A percentile compares a stretch with the other conserved stretches of the same genome.
phyloP scores from a whole-genome alignment of 345 rosid species.

The Geranium brycei region DNA sequence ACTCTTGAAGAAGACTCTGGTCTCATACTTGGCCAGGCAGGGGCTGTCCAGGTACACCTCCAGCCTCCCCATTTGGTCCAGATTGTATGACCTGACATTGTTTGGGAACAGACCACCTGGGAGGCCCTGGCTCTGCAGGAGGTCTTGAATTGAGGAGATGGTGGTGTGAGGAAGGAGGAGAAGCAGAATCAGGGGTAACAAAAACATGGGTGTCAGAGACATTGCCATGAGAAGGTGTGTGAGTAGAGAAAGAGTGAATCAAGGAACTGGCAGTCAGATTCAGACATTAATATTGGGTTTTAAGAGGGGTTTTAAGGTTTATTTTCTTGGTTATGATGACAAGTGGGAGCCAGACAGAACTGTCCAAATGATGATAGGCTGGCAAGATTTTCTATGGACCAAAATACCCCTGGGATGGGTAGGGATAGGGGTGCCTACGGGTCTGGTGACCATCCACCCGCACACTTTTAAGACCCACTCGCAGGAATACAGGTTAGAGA shows the following conservation, averaged over 20 bases:
- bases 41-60: constrained; percentile 54
- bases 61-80: constrained; percentile 39
- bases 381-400: not conserved
- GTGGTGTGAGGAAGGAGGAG: constrained; percentile 12
- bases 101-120: constrained; percentile 76
- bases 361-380: constrained; percentile 8
- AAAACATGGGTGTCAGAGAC: constrained; percentile 16
- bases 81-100: constrained; percentile 43
- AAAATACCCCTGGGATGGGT: not conserved
- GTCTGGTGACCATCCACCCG: too few relatives aligned
- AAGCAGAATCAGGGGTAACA: constrained; percentile 7
- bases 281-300: constrained; percentile 6
- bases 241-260: not conserved
- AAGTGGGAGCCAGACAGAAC: constrained; percentile 1
- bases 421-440: not conserved
- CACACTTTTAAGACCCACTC: too few relatives aligned
- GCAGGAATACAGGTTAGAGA: too few relatives aligned
- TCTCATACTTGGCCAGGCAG: constrained; percentile 66
- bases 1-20: constrained; percentile 52
- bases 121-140: constrained; percentile 59
- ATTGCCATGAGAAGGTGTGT: constrained; percentile 10
- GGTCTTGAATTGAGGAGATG: constrained; percentile 34
- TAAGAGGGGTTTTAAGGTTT: constrained; percentile 3
- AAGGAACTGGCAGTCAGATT: not conserved
- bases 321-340: constrained; percentile 3